Percentiles rank a stretch among this genome's conserved stretches.
Evolutionary conservation across 1,139 yeast species (phyloP).

Genomic region (Yamadazyma songkhlaensis): DNA sequence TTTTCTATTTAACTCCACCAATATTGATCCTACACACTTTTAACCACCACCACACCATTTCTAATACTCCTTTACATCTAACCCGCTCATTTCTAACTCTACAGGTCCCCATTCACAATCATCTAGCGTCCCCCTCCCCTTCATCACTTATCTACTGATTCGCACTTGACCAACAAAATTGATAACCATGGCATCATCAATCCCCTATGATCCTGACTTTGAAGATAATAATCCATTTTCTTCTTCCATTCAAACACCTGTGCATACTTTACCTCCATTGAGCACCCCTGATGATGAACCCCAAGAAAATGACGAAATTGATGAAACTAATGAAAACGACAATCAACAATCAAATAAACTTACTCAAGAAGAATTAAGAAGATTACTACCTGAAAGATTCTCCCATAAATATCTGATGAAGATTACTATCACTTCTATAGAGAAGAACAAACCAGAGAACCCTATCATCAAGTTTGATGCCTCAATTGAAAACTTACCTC

Average conservation of each 20-base stretch:
- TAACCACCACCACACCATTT: no score
- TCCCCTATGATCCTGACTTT: constrained; percentile 63
- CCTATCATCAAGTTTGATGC: constrained; percentile 46
- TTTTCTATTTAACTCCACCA: no score
- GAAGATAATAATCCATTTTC: constrained; percentile 62
- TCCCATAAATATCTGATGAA: constrained; percentile 30
- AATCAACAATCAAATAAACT: constrained; percentile 18
- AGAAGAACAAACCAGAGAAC: constrained; percentile 40
- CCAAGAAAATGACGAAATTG: not conserved
- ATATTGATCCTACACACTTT: no score
- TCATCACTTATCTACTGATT: no score
- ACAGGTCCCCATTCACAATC: no score
- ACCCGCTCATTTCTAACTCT: no score
- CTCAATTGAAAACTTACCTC: constrained; percentile 55
- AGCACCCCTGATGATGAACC: not conserved
- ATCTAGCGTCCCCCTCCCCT: not conserved
- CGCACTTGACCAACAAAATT: no score
- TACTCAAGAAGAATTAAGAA: constrained; percentile 38
- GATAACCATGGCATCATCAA: constrained; percentile 46
- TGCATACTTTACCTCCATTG: not conserved
- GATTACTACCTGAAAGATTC: constrained; percentile 52
- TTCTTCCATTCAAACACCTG: not conserved
- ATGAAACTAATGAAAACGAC: not conserved
- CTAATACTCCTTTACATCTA: no score
- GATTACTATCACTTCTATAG: constrained; percentile 32